Evolutionary conservation across 73 alveolate species (phyloP), one percentile per base, ranked within the genome.

Genomic region (Urostyla sp.): DNA sequence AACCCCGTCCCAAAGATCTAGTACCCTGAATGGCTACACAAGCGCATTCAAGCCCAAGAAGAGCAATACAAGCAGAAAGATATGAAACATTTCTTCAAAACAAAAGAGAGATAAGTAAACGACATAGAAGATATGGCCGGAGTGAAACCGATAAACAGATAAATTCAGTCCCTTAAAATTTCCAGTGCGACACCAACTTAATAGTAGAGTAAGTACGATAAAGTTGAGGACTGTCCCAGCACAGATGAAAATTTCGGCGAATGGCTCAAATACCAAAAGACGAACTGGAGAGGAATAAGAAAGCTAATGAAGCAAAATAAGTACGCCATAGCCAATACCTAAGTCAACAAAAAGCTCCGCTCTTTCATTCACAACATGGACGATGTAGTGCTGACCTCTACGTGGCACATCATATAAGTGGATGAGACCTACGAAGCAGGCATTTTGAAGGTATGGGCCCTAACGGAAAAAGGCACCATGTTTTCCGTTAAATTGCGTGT

Each of bases 11-110:
- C 97, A 16, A 67, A 87, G 27, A 86, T 91, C 43, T 66, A 86
- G 57, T 87, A 72, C 54, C 97, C 97, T 18, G 97, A 90, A 28
- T 90, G 97, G 97, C 83, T 90, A n/a, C 88, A 87, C 73, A 90
- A 90, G 59, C 79, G 90, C 36, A 69, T 90, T 46, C 81, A 85
- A 52, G 97, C 85, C 60, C 51, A 86, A 40, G 85, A 86, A 56
- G 88, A 80, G 28, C 79, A 56, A 28, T 90, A 66, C 92, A 79
- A 90, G 89, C 92, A 90, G 80, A 61, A 54, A 48, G 87, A 80
- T 21, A 21, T 88, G 72, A 63, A 67, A 52, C 92, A 90, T 59
- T 72, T 90, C 90, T 52, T 85, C 75, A 72, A 90, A 74, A 53
- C 7, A 21, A 24, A 49, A 43, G 7, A 23, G 54, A 26, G 36